phyloP scores from a whole-genome alignment of 129 eudicot species.

The Oenanthe sinensis region DNA sequence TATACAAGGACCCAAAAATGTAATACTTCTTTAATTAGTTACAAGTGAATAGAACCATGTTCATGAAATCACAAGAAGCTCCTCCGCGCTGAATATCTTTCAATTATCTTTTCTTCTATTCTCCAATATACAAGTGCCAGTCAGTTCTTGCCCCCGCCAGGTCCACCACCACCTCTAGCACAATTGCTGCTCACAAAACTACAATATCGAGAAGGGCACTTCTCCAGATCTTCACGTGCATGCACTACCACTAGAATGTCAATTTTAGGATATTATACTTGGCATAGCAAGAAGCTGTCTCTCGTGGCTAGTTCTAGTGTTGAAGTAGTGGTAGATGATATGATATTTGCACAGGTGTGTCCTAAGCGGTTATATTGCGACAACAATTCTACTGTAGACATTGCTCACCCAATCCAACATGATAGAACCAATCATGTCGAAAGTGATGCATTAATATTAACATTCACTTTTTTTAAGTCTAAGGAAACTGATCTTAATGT shows the following conservation, averaged over 20 bases:
- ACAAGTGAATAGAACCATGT: background rate
- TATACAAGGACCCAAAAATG: background rate
- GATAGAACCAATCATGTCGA: background rate
- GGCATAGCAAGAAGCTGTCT: background rate
- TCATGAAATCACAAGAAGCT: background rate
- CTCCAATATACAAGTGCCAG: background rate
- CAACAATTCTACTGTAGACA: background rate
- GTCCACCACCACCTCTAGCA: background rate
- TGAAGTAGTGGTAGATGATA: background rate
- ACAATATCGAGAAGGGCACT: too few relatives aligned
- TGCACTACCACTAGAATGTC: background rate
- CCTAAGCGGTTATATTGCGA: background rate
- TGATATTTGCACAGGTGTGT: background rate
- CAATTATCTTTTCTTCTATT: background rate
- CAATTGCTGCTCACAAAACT: background rate
- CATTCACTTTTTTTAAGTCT: background rate
- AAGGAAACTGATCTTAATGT: background rate
- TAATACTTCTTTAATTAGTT: background rate
- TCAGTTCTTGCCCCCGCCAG: background rate
- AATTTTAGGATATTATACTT: background rate
- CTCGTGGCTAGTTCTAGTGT: background rate
- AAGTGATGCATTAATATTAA: background rate
- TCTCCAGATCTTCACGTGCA: background rate
- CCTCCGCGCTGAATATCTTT: background rate
- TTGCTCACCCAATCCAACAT: background rate